Evolutionary conservation across 2,329 filamentous ascomycete genomes (phyloP).

Genomic region (Xylariomycetidae sp.): DNA sequence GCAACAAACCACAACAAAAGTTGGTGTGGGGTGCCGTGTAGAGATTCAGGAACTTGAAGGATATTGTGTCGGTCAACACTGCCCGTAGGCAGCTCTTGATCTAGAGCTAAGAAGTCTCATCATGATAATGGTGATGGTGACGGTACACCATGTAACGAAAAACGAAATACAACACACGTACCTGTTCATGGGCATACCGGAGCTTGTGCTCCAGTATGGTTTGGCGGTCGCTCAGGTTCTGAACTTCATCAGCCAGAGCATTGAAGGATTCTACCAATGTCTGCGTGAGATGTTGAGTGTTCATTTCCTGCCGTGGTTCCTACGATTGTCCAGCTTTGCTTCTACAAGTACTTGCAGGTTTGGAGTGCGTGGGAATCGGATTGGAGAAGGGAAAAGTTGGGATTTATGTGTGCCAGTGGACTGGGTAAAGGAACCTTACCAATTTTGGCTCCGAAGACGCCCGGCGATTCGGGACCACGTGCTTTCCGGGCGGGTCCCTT

Average conservation of each 20-base stretch:
- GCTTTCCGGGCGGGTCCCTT: too few species aligned
- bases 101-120: constrained; percentile 68
- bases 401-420: too few species aligned
- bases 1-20: too few species aligned
- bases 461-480: too few species aligned
- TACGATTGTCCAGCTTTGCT: too few species aligned
- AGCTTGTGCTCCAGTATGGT: constrained; percentile 62
- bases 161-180: constrained; percentile 31
- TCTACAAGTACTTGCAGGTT: too few species aligned
- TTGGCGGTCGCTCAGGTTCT: constrained; percentile 56
- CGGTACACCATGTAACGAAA: constrained; percentile 1
- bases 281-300: constrained; percentile 40
- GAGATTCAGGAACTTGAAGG: constrained; percentile 38
- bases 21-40: constrained; percentile 7
- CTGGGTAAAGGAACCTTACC: too few species aligned
- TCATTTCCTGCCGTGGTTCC: constrained; percentile 39
- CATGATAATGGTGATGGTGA: too few species aligned
- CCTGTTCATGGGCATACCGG: constrained; percentile 60
- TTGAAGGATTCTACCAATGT: constrained; percentile 60
- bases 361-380: too few species aligned
- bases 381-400: too few species aligned
- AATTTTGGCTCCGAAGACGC: too few species aligned
- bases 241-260: constrained; percentile 58
- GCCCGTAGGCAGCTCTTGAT: constrained; percentile 60
- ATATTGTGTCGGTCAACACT: constrained; percentile 55